A percentile compares a stretch with the other conserved stretches of the same genome.
These are phyloP conservation scores for Porosira glacialis DNA, from an alignment of 352 stramenopile species.

Conservation along the genomic window DNA sequence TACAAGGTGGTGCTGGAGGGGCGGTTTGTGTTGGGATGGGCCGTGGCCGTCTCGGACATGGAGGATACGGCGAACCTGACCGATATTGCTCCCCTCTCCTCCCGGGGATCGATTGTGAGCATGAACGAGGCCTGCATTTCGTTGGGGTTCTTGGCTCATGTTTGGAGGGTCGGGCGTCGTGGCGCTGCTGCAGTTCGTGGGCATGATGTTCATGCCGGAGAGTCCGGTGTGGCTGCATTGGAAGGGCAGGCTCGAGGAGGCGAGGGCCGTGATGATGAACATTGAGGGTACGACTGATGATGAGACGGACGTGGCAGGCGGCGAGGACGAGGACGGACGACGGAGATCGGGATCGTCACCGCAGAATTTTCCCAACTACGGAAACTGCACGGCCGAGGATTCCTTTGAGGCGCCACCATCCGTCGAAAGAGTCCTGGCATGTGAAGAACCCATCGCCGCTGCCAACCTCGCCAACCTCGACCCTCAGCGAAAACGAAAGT, in stretches of 20 bases:
- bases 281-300: too few relatives aligned
- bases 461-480: too few relatives aligned
- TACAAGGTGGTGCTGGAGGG: constrained; percentile 49
- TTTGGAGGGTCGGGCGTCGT: constrained; percentile 65
- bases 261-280: too few relatives aligned
- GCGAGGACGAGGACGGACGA: too few relatives aligned
- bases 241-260: constrained; percentile 42
- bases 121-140: constrained; percentile 84
- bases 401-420: too few relatives aligned
- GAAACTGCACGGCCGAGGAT: too few relatives aligned
- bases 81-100: constrained; percentile 74
- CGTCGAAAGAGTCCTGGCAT: too few relatives aligned
- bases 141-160: constrained; percentile 77
- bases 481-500: too few relatives aligned
- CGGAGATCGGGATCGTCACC: too few relatives aligned
- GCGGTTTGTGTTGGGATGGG: constrained; percentile 79
- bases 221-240: constrained; percentile 64
- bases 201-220: constrained; percentile 69
- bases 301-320: too few relatives aligned
- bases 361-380: too few relatives aligned
- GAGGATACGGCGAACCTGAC: constrained; percentile 82
- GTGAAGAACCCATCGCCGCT: too few relatives aligned
- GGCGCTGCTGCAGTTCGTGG: constrained; percentile 65
- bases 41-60: constrained; percentile 76
- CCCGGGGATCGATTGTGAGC: constrained; percentile 78